A percentile compares a stretch with the other conserved stretches of the same genome.
Conservation (phyloP, 116 monocot species). For the Iris pallida region DNA sequence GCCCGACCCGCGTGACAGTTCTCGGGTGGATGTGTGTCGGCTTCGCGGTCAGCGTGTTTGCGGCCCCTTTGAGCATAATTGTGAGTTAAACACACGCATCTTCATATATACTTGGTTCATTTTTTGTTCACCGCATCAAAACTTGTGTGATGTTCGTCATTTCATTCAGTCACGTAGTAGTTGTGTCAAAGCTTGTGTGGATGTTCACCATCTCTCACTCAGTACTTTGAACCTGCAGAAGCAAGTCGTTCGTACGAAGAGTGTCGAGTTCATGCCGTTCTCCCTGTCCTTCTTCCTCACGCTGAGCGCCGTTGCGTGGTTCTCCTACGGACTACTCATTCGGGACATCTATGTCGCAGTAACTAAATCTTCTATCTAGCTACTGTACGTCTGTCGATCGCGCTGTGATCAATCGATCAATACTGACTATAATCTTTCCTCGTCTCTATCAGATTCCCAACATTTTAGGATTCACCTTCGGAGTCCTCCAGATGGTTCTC, state of each 20-base stretch:
- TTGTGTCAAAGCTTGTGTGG: too few relatives aligned
- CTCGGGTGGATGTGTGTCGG: constrained; percentile 47
- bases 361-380: too few relatives aligned
- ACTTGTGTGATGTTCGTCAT: too few relatives aligned
- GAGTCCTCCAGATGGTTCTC: constrained; percentile 8
- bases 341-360: constrained; percentile 34
- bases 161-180: too few relatives aligned
- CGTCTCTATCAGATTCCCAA: neutral
- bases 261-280: constrained; percentile 53
- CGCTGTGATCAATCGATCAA: too few relatives aligned
- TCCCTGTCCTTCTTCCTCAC: constrained; percentile 38
- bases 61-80: constrained; percentile 47
- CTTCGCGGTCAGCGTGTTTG: constrained; percentile 43
- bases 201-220: too few relatives aligned
- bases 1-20: constrained; percentile 7
- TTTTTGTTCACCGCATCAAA: too few relatives aligned
- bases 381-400: too few relatives aligned
- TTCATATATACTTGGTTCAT: too few relatives aligned
- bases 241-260: constrained; percentile 31
- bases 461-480: constrained; percentile 14
- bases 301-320: constrained; percentile 35
- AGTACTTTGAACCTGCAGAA: too few relatives aligned
- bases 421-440: too few relatives aligned
- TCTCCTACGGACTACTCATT: constrained; percentile 31
- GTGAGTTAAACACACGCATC: too few relatives aligned